Evolutionary conservation across 352 stramenopile species (phyloP), one percentile per base, ranked within the genome.

Genomic region (Blastocystis sp.): DNA sequence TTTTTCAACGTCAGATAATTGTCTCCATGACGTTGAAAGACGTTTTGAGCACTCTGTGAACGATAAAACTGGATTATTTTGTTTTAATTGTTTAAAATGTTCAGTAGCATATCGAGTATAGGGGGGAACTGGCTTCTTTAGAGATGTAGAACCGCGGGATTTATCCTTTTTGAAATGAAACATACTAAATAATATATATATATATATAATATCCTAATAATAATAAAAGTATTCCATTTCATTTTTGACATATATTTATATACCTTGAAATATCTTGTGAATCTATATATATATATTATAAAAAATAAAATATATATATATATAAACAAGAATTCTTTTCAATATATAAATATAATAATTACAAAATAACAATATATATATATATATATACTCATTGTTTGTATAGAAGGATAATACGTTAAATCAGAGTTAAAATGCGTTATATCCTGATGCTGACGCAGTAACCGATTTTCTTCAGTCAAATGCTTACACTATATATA

Each of bases 41-140:
- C 27, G 19, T 18, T 62, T 62, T 7, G 52, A 62, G 21, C 52
- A 62, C 16, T 62, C 52, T 10, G 30, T 36, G 30, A 62, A 62
- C 19, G 52, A 31, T 11, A 48, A 9, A 3, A 18, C 13, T 24
- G 42, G 31, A 39, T 39, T 32, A 11, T 48, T 10, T 7, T 37
- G 16, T 19, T 32, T 24, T 2, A 62, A 31, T 2, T 30, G 6
- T 0, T 46, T 9, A 34, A 54, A 62, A 25, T 62, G 52, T 23
- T 62, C 52, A 4, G 30, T 3, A 7, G 54, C 28, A 16, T 54
- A 62, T 28, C 54, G 52, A 16, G 52, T 62, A 19, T 49, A 62
- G 11, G 52, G n/a, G 44, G 52, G 52, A 36, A 62, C 18, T 0
- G 52, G 52, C 23, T 32, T 21, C 6, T 30, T 21, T 6, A 27